These are phyloP conservation scores for Rhododendron simsii DNA, from an alignment of 148 eudicot species.

Conservation along the genomic window DNA sequence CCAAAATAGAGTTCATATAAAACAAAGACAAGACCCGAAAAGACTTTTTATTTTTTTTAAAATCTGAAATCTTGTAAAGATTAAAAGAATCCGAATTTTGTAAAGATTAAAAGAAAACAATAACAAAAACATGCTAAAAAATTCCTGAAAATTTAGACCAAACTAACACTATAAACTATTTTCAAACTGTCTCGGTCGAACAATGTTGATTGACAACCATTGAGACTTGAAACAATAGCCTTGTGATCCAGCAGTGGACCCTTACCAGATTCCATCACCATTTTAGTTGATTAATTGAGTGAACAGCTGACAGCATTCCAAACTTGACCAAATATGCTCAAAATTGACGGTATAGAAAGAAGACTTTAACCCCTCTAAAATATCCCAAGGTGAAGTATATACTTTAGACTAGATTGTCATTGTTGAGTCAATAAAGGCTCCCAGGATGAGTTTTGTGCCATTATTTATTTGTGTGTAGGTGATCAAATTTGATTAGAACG, in stretches of 20 bases:
- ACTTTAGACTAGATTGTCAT: neutral
- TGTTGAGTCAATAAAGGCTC: slow-evolving; percentile 4
- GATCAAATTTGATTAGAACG: neutral
- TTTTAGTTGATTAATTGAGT: neutral
- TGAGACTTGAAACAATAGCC: neutral
- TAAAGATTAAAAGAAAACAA: no score
- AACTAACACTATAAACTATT: neutral
- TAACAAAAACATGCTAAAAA: neutral
- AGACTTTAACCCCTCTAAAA: neutral
- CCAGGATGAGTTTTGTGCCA: neutral
- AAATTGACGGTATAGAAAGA: neutral
- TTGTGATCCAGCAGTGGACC: neutral
- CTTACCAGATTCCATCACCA: neutral
- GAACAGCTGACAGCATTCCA: neutral
- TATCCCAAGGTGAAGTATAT: neutral
- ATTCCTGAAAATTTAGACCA: neutral
- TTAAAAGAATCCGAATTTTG: no score
- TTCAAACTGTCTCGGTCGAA: neutral
- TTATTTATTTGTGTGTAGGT: no score
- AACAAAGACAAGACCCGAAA: no score
- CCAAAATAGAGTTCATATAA: neutral
- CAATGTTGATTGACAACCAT: neutral
- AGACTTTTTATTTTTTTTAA: no score
- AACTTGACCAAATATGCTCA: neutral
- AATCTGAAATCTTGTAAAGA: no score